A percentile compares a stretch with the other conserved stretches of the same genome.
phyloP scores from a whole-genome alignment of 495 filamentous ascomycete species.

The Aspergillus sclerotiicarbonarius region DNA sequence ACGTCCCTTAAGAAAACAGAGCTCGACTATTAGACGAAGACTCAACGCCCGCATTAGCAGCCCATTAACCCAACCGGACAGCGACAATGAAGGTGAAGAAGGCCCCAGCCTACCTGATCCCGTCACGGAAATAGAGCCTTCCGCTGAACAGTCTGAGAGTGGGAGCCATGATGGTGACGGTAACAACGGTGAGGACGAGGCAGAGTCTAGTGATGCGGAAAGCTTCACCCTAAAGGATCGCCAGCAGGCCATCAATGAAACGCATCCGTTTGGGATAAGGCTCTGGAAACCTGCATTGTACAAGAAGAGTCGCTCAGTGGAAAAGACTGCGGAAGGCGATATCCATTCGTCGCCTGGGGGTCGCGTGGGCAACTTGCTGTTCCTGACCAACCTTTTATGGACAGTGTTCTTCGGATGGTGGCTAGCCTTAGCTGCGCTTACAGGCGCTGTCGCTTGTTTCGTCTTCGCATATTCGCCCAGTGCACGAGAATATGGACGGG shows the following conservation, averaged over 20 bases:
- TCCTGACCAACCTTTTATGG: slow-evolving; percentile 87
- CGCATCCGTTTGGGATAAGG: slow-evolving; percentile 96
- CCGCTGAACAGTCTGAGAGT: slow-evolving; percentile 1
- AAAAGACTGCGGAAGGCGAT: slow-evolving; percentile 93
- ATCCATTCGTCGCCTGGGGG: slow-evolving; percentile 95
- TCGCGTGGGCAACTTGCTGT: slow-evolving; percentile 75
- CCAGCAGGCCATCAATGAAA: slow-evolving; percentile 97
- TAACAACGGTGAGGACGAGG: slow-evolving; percentile 57
- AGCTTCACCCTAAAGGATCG: slow-evolving; percentile 82
- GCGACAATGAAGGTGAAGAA: slow-evolving; percentile 49
- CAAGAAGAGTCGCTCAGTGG: slow-evolving; percentile 94
- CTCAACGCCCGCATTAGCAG: slow-evolving; percentile 57
- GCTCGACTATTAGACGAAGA: slow-evolving; percentile 72
- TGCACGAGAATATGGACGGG: slow-evolving; percentile 79
- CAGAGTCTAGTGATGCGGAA: slow-evolving; percentile 70
- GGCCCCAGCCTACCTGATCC: slow-evolving; percentile 38
- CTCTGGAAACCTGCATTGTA: slow-evolving; percentile 99
- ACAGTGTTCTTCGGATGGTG: slow-evolving; percentile 95
- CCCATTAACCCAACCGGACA: slow-evolving; percentile 57
- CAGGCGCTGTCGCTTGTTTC: slow-evolving; percentile 75
- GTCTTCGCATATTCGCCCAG: slow-evolving; percentile 75
- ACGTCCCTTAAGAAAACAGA: slow-evolving; percentile 41
- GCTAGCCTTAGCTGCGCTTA: slow-evolving; percentile 74
- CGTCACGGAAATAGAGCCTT: slow-evolving; percentile 19
- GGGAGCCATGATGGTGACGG: slow-evolving; percentile 52